Evolutionary conservation across 768 basidiomycete genomes (phyloP), one percentile per base, ranked within the genome.

Genomic region (Coprinopsis strossmayeri): DNA sequence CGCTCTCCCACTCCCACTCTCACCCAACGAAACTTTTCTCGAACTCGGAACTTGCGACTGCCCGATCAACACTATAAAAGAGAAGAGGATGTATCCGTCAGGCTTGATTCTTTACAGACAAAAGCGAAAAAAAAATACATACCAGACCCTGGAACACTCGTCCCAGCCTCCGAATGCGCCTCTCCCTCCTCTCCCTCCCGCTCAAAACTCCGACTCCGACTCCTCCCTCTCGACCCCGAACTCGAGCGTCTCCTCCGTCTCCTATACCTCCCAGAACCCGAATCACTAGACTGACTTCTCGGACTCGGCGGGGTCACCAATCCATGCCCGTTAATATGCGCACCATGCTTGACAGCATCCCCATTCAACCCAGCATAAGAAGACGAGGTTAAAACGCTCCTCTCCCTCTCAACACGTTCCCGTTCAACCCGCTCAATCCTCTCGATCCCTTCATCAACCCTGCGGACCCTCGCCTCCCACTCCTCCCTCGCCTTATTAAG

Each of bases 301-400:
- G 87, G 87, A 61, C 84, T 87, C 0, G 86, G 86, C 0, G 87
- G 87, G 0, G 85, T 86, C 9, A 83, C 86, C 24, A 87, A 65
- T 1, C 84, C 84, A 9, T 74, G 69, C 18, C 59, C 52, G 5
- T 34, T 43, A 52, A n/a, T n/a, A n/a, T n/a, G n/a, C 30, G 9
- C 30, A 46, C 46, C 62, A 32, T 65, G 64, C 27, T 61, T 65
- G 27, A 63, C 41, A 23, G 59, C 61, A 44, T 72, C 70, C n/a
- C 73, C 70, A 53, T 74, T 72, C 10, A 38, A 10, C 9, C 25
- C 32, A 1, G 15, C 5, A 30, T 30, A 13, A 38, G 12, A 20
- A 2, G 45, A 55, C 17, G 20, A 34, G 58, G 53, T 11, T 18
- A n/a, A n/a, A 9, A 12, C 27, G 25, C 9, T 28, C 27, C 4